Evolutionary conservation across 305 asterid species (phyloP), one percentile per base, ranked within the genome.

Genomic region (Ilex paraguariensis): DNA sequence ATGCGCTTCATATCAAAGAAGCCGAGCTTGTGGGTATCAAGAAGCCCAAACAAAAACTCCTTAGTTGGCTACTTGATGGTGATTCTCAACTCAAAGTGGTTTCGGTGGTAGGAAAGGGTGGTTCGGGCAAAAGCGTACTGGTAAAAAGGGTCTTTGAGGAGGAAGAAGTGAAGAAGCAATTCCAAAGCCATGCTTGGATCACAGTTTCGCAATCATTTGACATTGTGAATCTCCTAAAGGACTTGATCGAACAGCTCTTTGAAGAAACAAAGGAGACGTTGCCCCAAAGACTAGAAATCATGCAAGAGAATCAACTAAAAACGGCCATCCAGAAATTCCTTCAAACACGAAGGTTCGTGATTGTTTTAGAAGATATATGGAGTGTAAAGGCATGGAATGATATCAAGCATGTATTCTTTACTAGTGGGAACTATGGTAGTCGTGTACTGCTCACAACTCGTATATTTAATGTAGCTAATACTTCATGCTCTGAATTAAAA

Each of bases 1-100:
- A 71, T 46, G 78, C 80, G 16, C 56, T 75, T 16, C 54, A 69
- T 13, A 30, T 75, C 10, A 77, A 75, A 60, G 73, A 75, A 13
- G 69, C 62, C 14, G 79, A 79, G 21, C 67, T 76, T 7, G 76
- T 76, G 49, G 79, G 82, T 7, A 70, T 77, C 12, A 70, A 70
- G 58, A 51, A 53, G 49, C 79, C 79, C 12, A 77, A 57, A 60
- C 11, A 53, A 13, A 63, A 68, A 14, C 73, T 78, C 31, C 66
- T 57, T 17, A 17, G 21, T 44, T 73, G 71, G 82, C 64, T 77
- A 13, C 5, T 53, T 21, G 54, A 53, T 10, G 54, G 7, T 55
- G 66, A 67, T 33, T 7, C 17, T 16, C 69, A 66, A 1, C 71
- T 75, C 36, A 66, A 69, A 54, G 72, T 53, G 45, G 9, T 72